Evolutionary conservation across 1,284 basidiomycete species (phyloP).

Genomic region (Ganoderma lingzhi): DNA sequence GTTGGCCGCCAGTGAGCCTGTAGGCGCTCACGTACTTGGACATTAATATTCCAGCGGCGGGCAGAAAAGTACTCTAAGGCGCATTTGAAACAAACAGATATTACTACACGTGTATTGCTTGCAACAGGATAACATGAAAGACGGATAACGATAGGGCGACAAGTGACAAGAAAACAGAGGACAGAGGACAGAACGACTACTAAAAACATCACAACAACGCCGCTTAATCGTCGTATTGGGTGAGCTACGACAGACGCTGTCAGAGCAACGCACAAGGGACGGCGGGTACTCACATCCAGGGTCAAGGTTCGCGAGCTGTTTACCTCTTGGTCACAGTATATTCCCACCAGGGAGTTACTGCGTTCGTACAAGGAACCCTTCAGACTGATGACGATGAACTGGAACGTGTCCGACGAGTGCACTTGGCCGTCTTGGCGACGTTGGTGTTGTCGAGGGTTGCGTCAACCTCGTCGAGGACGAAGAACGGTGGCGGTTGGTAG

Average conservation of each 20-base stretch:
- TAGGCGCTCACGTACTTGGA: too few relatives aligned
- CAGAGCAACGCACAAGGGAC: slow-evolving; percentile 5
- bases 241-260: slow-evolving; percentile 43
- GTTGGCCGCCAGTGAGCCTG: too few relatives aligned
- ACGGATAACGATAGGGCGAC: slow-evolving; percentile 2
- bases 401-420: slow-evolving; percentile 84
- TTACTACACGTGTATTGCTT: background rate
- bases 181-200: background rate
- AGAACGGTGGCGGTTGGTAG: slow-evolving; percentile 98
- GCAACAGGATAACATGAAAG: background rate
- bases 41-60: too few relatives aligned
- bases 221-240: slow-evolving; percentile 48
- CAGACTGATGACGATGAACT: slow-evolving; percentile 97
- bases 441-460: slow-evolving; percentile 97
- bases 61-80: background rate
- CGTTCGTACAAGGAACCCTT: slow-evolving; percentile 93
- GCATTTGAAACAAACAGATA: background rate
- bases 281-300: slow-evolving; percentile 77
- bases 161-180: slow-evolving; percentile 5
- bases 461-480: slow-evolving; percentile 98
- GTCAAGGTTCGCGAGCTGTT: slow-evolving; percentile 92
- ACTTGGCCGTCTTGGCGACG: slow-evolving; percentile 90
- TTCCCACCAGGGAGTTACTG: slow-evolving; percentile 91
- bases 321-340: slow-evolving; percentile 93
- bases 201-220: background rate